phyloP scores from a whole-genome alignment of 2,329 filamentous ascomycete genomes.

The Periconia sp. region DNA sequence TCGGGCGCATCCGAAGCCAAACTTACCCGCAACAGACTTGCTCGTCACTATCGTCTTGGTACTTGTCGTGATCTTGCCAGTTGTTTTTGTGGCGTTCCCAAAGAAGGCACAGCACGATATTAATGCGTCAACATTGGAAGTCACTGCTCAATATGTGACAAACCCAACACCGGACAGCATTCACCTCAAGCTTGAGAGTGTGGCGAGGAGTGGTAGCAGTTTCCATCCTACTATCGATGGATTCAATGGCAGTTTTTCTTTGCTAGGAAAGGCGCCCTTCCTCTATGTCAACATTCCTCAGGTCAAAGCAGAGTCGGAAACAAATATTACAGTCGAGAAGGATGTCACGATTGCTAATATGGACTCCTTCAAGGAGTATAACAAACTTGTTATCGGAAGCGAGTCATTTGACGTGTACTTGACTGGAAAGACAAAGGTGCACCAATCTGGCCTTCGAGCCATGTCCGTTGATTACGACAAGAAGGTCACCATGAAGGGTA shows the following conservation, averaged over 20 bases:
- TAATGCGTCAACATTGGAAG: conserved; percentile 57
- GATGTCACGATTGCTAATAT: conserved; percentile 50
- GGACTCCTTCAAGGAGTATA: conserved; percentile 58
- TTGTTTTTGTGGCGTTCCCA: conserved; percentile 66
- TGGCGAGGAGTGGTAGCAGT: conserved; percentile 55
- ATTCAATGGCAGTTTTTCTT: conserved; percentile 59
- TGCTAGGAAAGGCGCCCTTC: conserved; percentile 52
- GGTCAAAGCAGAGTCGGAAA: conserved; percentile 51
- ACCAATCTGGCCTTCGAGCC: conserved; percentile 57
- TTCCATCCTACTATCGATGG: conserved; percentile 62
- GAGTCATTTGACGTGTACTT: conserved; percentile 59
- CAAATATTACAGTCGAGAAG: conserved; percentile 51
- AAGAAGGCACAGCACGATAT: conserved; percentile 63
- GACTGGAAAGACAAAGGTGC: conserved; percentile 59
- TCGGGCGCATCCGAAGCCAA: not conserved
- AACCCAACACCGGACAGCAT: conserved; percentile 58
- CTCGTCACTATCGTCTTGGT: conserved; percentile 58
- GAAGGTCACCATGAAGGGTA: conserved; percentile 63
- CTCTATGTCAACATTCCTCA: conserved; percentile 54
- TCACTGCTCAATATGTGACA: conserved; percentile 58
- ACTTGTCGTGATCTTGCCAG: conserved; percentile 62
- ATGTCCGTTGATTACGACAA: conserved; percentile 63
- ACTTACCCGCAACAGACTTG: conserved; percentile 41
- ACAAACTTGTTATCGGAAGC: conserved; percentile 54
- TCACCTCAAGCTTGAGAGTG: conserved; percentile 55